These are phyloP conservation scores for Hymenoscyphus linearis DNA, from an alignment of 2,329 filamentous ascomycete species.

Conservation along the genomic window DNA sequence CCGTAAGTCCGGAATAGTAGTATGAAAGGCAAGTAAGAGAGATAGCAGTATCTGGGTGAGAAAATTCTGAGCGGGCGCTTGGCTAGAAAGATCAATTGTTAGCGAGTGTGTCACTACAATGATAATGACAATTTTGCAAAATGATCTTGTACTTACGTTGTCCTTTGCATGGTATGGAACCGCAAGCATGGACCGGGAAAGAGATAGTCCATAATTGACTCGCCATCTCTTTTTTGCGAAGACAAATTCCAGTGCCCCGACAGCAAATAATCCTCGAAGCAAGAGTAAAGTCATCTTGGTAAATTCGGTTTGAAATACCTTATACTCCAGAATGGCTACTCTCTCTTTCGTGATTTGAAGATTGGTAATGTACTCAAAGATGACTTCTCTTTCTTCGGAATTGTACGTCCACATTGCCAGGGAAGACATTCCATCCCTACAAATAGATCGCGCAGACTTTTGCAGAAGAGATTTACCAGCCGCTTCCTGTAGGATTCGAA, in stretches of 20 bases:
- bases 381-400: neutral
- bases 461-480: neutral
- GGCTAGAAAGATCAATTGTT: neutral
- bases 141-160: conserved; percentile 32
- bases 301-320: neutral
- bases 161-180: conserved; percentile 59
- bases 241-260: conserved; percentile 48
- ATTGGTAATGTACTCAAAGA: neutral
- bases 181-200: conserved; percentile 39
- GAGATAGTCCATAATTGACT: conserved; percentile 44
- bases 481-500: conserved; percentile 35
- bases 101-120: neutral
- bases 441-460: conserved; percentile 4
- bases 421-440: conserved; percentile 6
- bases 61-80: conserved; percentile 52
- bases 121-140: neutral
- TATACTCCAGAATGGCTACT: neutral
- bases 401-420: neutral
- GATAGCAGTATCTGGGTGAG: conserved; percentile 55
- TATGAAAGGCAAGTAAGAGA: conserved; percentile 49
- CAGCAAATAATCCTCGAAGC: conserved; percentile 50
- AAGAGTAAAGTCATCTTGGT: conserved; percentile 25
- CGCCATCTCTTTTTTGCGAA: conserved; percentile 56
- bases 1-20: conserved; percentile 50
- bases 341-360: neutral